Conservation (phyloP, 2,329 filamentous ascomycete species). For the Aspergillus nomiae region DNA sequence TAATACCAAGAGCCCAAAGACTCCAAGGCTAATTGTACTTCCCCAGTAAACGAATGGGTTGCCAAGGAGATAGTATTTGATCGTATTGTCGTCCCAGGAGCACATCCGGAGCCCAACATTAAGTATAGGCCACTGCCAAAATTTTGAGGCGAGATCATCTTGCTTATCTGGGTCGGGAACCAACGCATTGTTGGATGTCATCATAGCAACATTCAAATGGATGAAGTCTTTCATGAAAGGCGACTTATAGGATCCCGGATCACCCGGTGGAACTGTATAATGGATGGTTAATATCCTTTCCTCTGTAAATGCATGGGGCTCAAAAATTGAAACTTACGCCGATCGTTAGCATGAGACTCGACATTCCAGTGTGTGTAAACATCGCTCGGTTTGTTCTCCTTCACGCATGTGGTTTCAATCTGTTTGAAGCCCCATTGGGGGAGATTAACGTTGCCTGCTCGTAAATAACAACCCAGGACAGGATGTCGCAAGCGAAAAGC, state of each 20-base stretch:
- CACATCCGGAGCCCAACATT: conserved; percentile 98
- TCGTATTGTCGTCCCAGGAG: conserved; percentile 90
- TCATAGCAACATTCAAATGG: conserved; percentile 98
- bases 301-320: not conserved
- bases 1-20: conserved; percentile 70
- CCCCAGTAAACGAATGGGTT: conserved; percentile 98
- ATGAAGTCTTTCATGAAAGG: conserved; percentile 98
- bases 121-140: conserved; percentile 98
- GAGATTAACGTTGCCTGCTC: conserved; percentile 92
- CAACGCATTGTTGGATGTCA: conserved; percentile 98
- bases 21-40: conserved; percentile 74
- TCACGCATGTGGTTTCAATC: conserved; percentile 94
- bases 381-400: conserved; percentile 88
- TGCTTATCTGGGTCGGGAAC: conserved; percentile 98
- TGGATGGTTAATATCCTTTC: conserved; percentile 10
- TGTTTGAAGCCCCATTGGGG: conserved; percentile 99
- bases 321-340: conserved; percentile 62
- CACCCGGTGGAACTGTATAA: conserved; percentile 73
- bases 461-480: conserved; percentile 85
- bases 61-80: conserved; percentile 98
- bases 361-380: conserved; percentile 99
- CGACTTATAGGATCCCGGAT: conserved; percentile 91
- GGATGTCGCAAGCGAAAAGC: conserved; percentile 85
- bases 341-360: conserved; percentile 91
- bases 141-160: conserved; percentile 92